These are phyloP conservation scores for Penicillium sp. DNA, from an alignment of 2,329 filamentous ascomycete genomes.

Conservation along the genomic window DNA sequence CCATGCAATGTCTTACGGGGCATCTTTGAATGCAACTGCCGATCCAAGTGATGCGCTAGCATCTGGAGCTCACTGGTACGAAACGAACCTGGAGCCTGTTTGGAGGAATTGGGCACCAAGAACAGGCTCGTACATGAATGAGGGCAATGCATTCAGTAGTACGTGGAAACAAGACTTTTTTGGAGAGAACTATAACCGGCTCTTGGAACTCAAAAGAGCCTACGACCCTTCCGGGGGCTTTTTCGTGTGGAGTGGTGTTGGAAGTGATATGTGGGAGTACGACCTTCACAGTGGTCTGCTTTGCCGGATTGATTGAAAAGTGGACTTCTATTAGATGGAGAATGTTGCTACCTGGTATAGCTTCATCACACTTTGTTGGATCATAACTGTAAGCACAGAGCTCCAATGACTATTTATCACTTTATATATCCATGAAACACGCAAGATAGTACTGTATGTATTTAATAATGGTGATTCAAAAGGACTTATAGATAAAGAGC, in stretches of 20 bases:
- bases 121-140: constrained; percentile 28
- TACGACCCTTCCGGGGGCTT: constrained; percentile 27
- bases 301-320: neutral
- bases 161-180: constrained; percentile 28
- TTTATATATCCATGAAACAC: no score
- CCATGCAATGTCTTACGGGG: constrained; percentile 30
- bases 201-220: constrained; percentile 27
- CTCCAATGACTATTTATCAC: no score
- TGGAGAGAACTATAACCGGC: constrained; percentile 26
- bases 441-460: no score
- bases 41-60: constrained; percentile 1
- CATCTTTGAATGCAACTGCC: constrained; percentile 9
- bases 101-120: constrained; percentile 28
- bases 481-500: no score
- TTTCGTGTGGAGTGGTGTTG: constrained; percentile 18
- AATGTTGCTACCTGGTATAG: no score
- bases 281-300: constrained; percentile 15
- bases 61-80: constrained; percentile 6
- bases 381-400: no score
- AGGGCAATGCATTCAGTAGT: constrained; percentile 16
- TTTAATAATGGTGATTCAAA: no score
- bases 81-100: constrained; percentile 14
- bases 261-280: constrained; percentile 24
- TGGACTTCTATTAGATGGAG: no score
- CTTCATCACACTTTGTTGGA: no score